Evolutionary conservation across 805 yeast genomes (phyloP).

Genomic region (Wickerhamomyces rabaulensis): DNA sequence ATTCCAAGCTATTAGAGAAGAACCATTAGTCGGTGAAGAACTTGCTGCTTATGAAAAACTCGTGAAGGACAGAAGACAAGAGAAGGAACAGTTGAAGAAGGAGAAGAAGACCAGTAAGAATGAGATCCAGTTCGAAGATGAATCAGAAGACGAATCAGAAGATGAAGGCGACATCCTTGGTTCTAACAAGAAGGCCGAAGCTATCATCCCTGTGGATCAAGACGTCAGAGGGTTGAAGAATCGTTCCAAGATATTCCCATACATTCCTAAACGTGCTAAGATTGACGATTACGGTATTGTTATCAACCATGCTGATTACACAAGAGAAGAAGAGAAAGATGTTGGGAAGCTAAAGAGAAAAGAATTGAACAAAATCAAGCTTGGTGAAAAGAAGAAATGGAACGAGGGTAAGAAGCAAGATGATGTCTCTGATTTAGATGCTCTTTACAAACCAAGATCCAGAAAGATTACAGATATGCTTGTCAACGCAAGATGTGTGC

Average conservation of each 20-base stretch:
- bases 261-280: conserved; percentile 48
- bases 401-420: conserved; percentile 39
- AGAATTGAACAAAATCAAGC: conserved; percentile 22
- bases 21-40: conserved; percentile 44
- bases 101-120: conserved; percentile 27
- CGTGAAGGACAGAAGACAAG: conserved; percentile 41
- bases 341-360: conserved; percentile 24
- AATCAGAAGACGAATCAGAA: conserved; percentile 25
- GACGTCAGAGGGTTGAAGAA: conserved; percentile 26
- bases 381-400: conserved; percentile 34
- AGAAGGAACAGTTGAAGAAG: conserved; percentile 26
- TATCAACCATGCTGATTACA: conserved; percentile 61
- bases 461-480: conserved; percentile 29
- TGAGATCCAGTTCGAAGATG: conserved; percentile 22
- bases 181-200: conserved; percentile 22
- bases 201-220: conserved; percentile 28
- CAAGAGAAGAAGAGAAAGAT: conserved; percentile 43
- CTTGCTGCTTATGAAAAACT: conserved; percentile 40
- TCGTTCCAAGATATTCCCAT: conserved; percentile 69
- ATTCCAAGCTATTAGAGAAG: conserved; percentile 40
- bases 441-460: conserved; percentile 46
- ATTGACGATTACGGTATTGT: conserved; percentile 86
- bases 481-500: conserved; percentile 59
- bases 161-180: conserved; percentile 21
- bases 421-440: conserved; percentile 45